Evolutionary conservation across 805 yeast genomes (phyloP).

Genomic region (Metschnikowia borealis): DNA sequence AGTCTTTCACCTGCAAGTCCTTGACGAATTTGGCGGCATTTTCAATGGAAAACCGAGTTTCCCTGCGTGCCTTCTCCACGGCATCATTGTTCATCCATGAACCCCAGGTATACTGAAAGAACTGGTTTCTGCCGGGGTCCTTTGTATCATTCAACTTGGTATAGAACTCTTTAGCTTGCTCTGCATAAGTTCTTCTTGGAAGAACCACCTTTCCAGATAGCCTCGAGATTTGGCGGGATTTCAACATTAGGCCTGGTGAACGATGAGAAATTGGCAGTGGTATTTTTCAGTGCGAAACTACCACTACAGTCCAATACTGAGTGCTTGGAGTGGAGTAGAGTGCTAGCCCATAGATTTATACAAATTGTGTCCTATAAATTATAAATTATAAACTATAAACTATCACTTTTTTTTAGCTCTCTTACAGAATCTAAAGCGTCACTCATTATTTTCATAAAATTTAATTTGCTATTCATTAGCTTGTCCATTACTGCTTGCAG

Average conservation of each 20-base stretch:
- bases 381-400: background rate
- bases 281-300: slow-evolving; percentile 2
- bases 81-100: slow-evolving; percentile 84
- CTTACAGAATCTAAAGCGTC: background rate
- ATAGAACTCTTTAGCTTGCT: slow-evolving; percentile 36
- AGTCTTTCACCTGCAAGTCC: slow-evolving; percentile 36
- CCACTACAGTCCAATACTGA: too few species aligned
- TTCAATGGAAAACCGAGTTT: slow-evolving; percentile 74
- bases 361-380: background rate
- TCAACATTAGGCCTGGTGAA: background rate
- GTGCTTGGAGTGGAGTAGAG: too few species aligned
- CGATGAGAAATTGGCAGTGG: background rate
- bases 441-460: background rate
- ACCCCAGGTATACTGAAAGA: slow-evolving; percentile 93
- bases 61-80: slow-evolving; percentile 68
- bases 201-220: background rate
- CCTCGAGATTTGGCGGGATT: background rate
- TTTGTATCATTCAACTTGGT: slow-evolving; percentile 57
- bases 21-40: slow-evolving; percentile 61
- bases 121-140: slow-evolving; percentile 65
- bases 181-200: slow-evolving; percentile 3
- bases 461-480: background rate
- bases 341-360: background rate
- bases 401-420: background rate
- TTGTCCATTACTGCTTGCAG: background rate